Percentiles rank a stretch among this genome's conserved stretches.
phyloP scores from a whole-genome alignment of 2,329 filamentous ascomycete species.

The Chaetomium globosum region DNA sequence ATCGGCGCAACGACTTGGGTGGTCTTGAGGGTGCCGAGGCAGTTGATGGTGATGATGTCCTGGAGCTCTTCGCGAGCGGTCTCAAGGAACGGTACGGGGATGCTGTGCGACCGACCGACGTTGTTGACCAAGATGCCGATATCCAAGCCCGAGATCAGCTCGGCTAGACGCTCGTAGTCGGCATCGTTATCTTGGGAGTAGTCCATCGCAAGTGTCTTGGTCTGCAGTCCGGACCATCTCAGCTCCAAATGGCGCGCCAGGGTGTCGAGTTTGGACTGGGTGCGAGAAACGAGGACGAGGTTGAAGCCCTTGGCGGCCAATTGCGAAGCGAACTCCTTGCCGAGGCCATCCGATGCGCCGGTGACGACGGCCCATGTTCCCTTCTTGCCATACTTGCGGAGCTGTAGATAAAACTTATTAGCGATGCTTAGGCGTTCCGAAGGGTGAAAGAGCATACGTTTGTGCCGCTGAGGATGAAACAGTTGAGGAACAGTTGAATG shows the following conservation, averaged over 20 bases:
- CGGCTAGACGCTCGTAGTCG: constrained; percentile 76
- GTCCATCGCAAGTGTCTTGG: constrained; percentile 87
- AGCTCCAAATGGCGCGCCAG: constrained; percentile 74
- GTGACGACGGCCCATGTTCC: constrained; percentile 95
- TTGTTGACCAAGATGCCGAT: constrained; percentile 93
- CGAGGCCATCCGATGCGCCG: constrained; percentile 92
- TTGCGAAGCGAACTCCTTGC: constrained; percentile 92
- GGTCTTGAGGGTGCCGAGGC: constrained; percentile 82
- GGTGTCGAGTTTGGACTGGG: constrained; percentile 82
- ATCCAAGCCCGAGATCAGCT: constrained; percentile 72
- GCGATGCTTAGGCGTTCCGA: neutral
- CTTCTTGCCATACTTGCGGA: constrained; percentile 85
- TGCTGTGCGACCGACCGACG: constrained; percentile 90
- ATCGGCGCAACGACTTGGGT: constrained; percentile 83
- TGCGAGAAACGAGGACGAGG: constrained; percentile 90
- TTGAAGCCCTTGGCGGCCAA: constrained; percentile 93
- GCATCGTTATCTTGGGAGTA: constrained; percentile 76
- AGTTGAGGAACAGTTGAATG: constrained; percentile 63
- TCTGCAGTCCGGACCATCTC: constrained; percentile 67
- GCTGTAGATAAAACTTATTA: constrained; percentile 53
- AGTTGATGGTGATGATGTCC: constrained; percentile 95
- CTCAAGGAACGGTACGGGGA: constrained; percentile 84
- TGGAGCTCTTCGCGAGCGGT: constrained; percentile 79
- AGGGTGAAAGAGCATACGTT: constrained; percentile 51
- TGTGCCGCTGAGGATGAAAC: constrained; percentile 68